Percentiles rank a stretch among this genome's conserved stretches.
Conservation (phyloP, 805 yeast genomes). For the Ogataea parapolymorpha region DNA sequence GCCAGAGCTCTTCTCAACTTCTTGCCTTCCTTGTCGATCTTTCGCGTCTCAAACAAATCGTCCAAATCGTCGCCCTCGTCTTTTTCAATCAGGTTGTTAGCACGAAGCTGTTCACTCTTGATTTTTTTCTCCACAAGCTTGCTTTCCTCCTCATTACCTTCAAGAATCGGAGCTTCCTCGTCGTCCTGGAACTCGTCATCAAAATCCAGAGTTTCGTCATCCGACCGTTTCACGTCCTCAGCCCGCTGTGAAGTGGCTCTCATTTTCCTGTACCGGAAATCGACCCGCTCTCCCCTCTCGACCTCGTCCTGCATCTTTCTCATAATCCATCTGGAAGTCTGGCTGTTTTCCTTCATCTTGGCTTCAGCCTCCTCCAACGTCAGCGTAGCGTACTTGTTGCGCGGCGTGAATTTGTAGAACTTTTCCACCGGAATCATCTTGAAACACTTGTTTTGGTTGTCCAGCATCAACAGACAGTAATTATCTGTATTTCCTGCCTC, state of each 20-base stretch:
- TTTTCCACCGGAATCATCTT: conserved; percentile 94
- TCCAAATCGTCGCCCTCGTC: conserved; percentile 68
- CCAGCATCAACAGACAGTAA: conserved; percentile 82
- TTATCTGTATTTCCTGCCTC: conserved; percentile 87
- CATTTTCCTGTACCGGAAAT: conserved; percentile 48
- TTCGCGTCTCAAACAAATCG: conserved; percentile 63
- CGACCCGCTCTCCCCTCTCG: conserved; percentile 51
- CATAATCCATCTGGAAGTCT: conserved; percentile 94
- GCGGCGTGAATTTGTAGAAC: conserved; percentile 87
- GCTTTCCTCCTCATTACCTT: conserved; percentile 93
- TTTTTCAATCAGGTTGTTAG: conserved; percentile 62
- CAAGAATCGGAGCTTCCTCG: conserved; percentile 97
- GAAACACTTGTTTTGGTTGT: conserved; percentile 68
- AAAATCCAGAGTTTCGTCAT: conserved; percentile 87
- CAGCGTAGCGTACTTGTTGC: conserved; percentile 90
- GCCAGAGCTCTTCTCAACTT: conserved; percentile 78
- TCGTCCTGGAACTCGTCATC: conserved; percentile 98
- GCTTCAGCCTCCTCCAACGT: conserved; percentile 96
- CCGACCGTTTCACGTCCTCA: conserved; percentile 46
- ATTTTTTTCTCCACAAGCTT: conserved; percentile 82
- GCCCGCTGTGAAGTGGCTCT: conserved; percentile 34
- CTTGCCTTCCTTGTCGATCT: conserved; percentile 89
- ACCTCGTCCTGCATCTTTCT: conserved; percentile 72
- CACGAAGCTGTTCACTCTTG: conserved; percentile 80
- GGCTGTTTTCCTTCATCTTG: conserved; percentile 72